Conservation (phyloP, 768 basidiomycete species). For the Hemileccinum rubropunctum region DNA sequence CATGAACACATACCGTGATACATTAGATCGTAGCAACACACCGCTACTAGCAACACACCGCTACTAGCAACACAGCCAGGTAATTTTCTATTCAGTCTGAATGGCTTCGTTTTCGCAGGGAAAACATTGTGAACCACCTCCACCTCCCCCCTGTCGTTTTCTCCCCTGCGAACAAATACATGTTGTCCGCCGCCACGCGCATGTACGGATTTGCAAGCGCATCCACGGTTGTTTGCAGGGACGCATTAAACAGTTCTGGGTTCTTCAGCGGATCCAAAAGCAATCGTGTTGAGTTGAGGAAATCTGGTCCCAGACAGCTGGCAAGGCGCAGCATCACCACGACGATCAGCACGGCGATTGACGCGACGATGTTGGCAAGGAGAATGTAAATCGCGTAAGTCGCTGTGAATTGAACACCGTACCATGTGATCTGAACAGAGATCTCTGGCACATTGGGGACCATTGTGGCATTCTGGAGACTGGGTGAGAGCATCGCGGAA, state of each 20-base stretch:
- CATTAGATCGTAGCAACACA: too few species aligned
- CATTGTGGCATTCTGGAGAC: too few species aligned
- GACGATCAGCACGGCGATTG: conserved; percentile 1
- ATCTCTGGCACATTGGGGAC: too few species aligned
- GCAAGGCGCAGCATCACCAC: neutral
- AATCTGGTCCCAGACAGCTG: conserved; percentile 1
- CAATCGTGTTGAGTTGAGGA: conserved; percentile 1
- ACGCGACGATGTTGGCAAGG: neutral
- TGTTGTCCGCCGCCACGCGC: neutral
- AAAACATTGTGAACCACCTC: too few species aligned
- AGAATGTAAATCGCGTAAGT: conserved; percentile 2
- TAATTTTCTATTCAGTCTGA: too few species aligned
- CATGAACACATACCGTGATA: too few species aligned
- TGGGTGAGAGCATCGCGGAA: neutral
- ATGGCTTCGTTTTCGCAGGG: neutral
- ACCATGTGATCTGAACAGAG: neutral
- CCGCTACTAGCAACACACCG: too few species aligned
- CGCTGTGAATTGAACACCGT: neutral
- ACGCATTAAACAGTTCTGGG: conserved; percentile 1
- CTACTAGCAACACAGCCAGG: too few species aligned
- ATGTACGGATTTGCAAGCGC: conserved; percentile 2
- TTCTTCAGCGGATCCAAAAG: conserved; percentile 4
- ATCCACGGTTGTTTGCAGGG: neutral
- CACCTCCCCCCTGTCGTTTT: neutral
- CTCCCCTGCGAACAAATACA: neutral